These are phyloP conservation scores for Mycogone perniciosa DNA, from an alignment of 2,329 filamentous ascomycete genomes.

Conservation along the genomic window DNA sequence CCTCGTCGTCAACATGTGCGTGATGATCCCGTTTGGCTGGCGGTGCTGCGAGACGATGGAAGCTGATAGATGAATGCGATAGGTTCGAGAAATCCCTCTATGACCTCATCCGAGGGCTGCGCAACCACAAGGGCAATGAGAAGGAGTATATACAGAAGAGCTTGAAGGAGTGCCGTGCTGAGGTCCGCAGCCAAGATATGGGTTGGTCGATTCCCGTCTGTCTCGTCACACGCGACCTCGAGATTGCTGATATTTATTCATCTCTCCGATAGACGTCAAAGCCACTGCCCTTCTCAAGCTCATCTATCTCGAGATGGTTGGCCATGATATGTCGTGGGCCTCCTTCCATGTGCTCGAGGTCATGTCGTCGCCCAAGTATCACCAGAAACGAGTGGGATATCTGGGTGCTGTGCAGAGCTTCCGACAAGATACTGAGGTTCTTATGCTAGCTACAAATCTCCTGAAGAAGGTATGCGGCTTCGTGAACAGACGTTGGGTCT, in stretches of 20 bases:
- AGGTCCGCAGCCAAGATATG: constrained; percentile 92
- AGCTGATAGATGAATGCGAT: constrained; percentile 6
- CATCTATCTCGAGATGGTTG: constrained; percentile 97
- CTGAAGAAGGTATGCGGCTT: constrained; percentile 68
- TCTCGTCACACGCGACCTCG: background rate
- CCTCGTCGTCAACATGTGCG: constrained; percentile 17
- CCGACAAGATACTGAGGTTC: constrained; percentile 86
- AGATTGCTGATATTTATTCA: constrained; percentile 3
- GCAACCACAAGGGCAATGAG: constrained; percentile 92
- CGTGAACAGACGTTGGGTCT: background rate
- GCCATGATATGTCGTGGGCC: constrained; percentile 99
- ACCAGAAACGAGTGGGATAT: constrained; percentile 93
- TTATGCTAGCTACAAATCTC: constrained; percentile 95
- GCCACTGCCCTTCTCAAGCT: constrained; percentile 92
- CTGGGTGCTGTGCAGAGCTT: constrained; percentile 95
- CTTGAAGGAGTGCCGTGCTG: constrained; percentile 88
- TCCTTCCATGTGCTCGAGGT: constrained; percentile 98
- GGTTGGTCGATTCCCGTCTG: constrained; percentile 42
- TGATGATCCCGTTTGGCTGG: constrained; percentile 16
- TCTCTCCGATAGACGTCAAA: constrained; percentile 65
- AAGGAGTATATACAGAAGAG: constrained; percentile 91
- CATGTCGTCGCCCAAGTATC: constrained; percentile 93
- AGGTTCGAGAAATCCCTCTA: constrained; percentile 99
- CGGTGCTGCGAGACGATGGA: constrained; percentile 1
- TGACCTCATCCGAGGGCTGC: constrained; percentile 93